These are phyloP conservation scores for Cornus controversa DNA, from an alignment of 148 eudicot species.

Conservation along the genomic window DNA sequence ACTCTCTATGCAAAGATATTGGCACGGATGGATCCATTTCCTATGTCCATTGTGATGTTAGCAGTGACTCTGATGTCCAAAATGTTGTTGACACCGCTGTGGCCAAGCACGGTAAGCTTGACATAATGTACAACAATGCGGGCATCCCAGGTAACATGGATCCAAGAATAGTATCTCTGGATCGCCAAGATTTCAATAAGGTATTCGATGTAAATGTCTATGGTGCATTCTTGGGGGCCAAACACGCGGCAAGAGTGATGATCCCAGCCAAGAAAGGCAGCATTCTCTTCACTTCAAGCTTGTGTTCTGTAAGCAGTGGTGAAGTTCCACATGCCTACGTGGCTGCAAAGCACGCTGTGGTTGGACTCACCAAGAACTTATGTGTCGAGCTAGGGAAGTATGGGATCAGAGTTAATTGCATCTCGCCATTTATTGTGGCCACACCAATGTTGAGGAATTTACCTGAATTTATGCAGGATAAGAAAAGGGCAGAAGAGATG, in stretches of 20 bases:
- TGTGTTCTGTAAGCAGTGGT: neutral
- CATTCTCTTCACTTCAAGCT: conserved; percentile 23
- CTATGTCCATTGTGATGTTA: conserved; percentile 27
- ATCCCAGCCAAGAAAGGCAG: conserved; percentile 22
- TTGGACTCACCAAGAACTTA: conserved; percentile 19
- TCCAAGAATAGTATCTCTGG: neutral
- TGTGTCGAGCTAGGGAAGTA: conserved; percentile 38
- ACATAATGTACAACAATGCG: conserved; percentile 35
- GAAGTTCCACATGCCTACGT: neutral
- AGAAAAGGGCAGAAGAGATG: conserved; percentile 1
- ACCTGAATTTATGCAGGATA: neutral
- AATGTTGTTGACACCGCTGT: conserved; percentile 15
- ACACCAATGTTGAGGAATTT: conserved; percentile 16
- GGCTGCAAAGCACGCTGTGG: conserved; percentile 10
- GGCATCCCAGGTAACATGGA: conserved; percentile 20
- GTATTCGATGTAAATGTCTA: conserved; percentile 19
- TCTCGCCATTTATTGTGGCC: conserved; percentile 24
- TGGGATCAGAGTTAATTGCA: conserved; percentile 44
- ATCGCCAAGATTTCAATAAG: conserved; percentile 9
- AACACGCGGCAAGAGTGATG: conserved; percentile 28
- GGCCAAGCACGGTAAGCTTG: conserved; percentile 25
- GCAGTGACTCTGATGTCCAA: conserved; percentile 15
- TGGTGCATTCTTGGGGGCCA: conserved; percentile 17
- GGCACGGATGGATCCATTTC: conserved; percentile 1
- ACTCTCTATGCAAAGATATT: neutral